Base-by-base conservation (phyloP, 352 stramenopile species). In the Saprolegnia diclina region DNA sequence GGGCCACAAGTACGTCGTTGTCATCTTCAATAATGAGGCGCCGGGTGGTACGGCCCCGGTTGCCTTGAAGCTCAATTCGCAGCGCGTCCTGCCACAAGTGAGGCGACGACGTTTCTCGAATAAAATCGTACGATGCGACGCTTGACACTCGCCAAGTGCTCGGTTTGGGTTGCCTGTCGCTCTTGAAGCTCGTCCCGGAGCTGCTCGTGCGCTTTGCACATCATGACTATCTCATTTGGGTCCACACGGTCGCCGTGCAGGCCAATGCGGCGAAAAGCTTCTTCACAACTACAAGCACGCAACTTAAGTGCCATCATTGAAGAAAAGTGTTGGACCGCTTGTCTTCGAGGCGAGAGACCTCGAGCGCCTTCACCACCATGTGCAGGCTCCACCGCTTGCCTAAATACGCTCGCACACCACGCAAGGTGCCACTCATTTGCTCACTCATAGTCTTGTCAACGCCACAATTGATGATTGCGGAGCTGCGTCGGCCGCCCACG, bases 231-330 rank as follows among this genome's bases (percentile, higher is more conserved):
- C 67, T 87, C 77, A n/a, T 87, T 76, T 0, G 84, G 82, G 55
- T 94, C 78, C 19, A 90, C 75, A 0, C 71, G 71, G 1, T 89
- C 82, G 0, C 66, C 77, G 35, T 76, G 76, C 18, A 85, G 65
- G 0, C 82, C 84, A 53, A 94, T 85, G 9, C 82, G 76, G 4
- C 83, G 80, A 61, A 94, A 94, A 0, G 81, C 84, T 37, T 85
- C 76, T 61, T 69, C 46, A 21, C 54, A 26, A 4, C 63, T 69
- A 56, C 0, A 67, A 37, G 7, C 5, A 3, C 16, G 24, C 29
- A 48, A 26, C 29, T 1, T 50, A 13, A 66, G 13, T 2, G 21
- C 13, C 19, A 48, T 37, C n/a, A 22, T 67, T 18, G 19, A 4
- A 32, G 0, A 19, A 4, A 24, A 21, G 24, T 14, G 29, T 40